A percentile compares a stretch with the other conserved stretches of the same genome.
phyloP scores from a whole-genome alignment of 108 stramenopile genomes.

The Thalassiosira profunda region DNA sequence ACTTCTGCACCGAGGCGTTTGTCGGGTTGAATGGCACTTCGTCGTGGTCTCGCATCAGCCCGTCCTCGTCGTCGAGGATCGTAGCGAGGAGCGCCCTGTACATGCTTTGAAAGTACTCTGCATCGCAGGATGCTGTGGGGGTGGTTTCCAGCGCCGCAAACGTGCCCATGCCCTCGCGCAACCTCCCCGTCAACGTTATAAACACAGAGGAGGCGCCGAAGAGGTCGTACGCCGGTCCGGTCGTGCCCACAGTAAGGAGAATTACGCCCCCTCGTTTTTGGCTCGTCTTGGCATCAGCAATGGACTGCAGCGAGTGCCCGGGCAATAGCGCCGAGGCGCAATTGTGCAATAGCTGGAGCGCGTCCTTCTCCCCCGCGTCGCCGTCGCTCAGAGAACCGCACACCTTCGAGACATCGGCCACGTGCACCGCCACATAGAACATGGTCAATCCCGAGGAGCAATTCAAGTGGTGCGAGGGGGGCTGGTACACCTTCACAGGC shows the following conservation, averaged over 20 bases:
- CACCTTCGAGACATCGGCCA: constrained; percentile 12
- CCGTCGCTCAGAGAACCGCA: not conserved
- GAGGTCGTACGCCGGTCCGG: constrained; percentile 42
- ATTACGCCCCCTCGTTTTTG: constrained; percentile 12
- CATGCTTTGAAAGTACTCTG: constrained; percentile 32
- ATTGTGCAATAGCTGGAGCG: not conserved
- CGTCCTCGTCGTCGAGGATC: constrained; percentile 43
- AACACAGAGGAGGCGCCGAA: constrained; percentile 30
- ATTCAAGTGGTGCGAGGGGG: not conserved
- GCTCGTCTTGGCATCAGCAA: not conserved
- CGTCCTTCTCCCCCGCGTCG: not conserved
- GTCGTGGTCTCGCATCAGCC: constrained; percentile 19
- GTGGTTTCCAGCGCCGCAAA: constrained; percentile 20
- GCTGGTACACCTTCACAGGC: constrained; percentile 18
- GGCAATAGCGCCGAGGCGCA: constrained; percentile 18
- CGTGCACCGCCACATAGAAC: constrained; percentile 32
- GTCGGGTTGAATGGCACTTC: constrained; percentile 5
- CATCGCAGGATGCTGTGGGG: constrained; percentile 20
- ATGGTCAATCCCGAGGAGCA: constrained; percentile 31
- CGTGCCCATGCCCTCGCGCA: constrained; percentile 17
- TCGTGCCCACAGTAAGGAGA: constrained; percentile 29
- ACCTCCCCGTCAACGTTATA: constrained; percentile 18
- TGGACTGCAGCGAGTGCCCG: not conserved
- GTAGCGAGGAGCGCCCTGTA: constrained; percentile 42
- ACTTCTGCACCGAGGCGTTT: not conserved